A percentile compares a stretch with the other conserved stretches of the same genome.
Evolutionary conservation across 768 basidiomycete species (phyloP).

Genomic region (Gloeostereum incarnatum): DNA sequence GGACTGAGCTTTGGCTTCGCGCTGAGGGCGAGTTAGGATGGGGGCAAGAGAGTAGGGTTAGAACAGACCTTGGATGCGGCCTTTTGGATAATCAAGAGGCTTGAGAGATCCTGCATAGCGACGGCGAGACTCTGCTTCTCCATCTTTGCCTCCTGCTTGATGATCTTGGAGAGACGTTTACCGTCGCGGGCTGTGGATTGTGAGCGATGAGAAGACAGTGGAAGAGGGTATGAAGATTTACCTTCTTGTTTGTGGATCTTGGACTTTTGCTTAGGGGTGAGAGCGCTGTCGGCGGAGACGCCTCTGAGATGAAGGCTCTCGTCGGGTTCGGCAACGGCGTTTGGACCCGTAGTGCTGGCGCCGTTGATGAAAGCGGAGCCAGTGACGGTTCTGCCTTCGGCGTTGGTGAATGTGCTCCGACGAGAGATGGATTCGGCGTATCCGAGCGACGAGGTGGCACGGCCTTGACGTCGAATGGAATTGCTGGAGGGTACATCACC

Average conservation of each 20-base stretch:
- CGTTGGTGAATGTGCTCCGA: slow-evolving; percentile 23
- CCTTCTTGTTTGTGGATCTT: slow-evolving; percentile 45
- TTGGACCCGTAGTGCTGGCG: slow-evolving; percentile 41
- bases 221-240: slow-evolving; percentile 17
- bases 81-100: slow-evolving; percentile 66
- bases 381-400: slow-evolving; percentile 20
- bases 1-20: slow-evolving; percentile 49
- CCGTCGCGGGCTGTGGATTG: slow-evolving; percentile 44
- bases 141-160: slow-evolving; percentile 58
- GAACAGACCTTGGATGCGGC: slow-evolving; percentile 44
- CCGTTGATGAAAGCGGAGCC: slow-evolving; percentile 43
- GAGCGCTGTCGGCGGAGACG: slow-evolving; percentile 34
- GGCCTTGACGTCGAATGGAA: background rate
- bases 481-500: background rate
- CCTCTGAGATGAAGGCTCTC: slow-evolving; percentile 28
- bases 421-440: slow-evolving; percentile 15
- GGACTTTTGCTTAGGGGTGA: slow-evolving; percentile 41
- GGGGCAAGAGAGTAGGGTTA: background rate
- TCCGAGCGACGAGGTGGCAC: background rate
- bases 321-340: slow-evolving; percentile 30
- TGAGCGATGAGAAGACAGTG: slow-evolving; percentile 1
- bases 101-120: slow-evolving; percentile 55
- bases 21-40: slow-evolving; percentile 19
- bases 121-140: slow-evolving; percentile 55
- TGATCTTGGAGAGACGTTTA: slow-evolving; percentile 56